Conservation (phyloP, 2,329 filamentous ascomycete species). For the Bertia moriformis region DNA sequence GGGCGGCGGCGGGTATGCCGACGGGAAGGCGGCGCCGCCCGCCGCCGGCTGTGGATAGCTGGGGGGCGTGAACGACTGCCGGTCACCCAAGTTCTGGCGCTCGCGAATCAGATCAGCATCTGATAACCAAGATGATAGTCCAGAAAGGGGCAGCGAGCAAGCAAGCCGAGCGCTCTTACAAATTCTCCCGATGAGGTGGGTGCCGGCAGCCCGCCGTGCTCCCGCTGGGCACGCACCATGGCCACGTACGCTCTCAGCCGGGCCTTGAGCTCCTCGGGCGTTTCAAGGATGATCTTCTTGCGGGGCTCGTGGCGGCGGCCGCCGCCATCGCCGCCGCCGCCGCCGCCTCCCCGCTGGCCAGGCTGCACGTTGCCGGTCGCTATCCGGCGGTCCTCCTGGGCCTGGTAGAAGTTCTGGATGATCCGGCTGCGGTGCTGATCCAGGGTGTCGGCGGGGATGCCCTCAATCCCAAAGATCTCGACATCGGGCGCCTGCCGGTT, state of each 20-base stretch:
- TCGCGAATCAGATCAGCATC: too few relatives aligned
- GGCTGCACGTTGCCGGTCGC: constrained; percentile 72
- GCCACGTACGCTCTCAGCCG: constrained; percentile 66
- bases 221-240: too few relatives aligned
- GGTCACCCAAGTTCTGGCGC: constrained; percentile 2
- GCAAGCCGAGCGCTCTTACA: too few relatives aligned
- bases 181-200: constrained; percentile 14
- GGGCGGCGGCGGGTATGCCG: constrained; percentile 11
- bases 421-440: constrained; percentile 77
- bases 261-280: constrained; percentile 63
- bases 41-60: constrained; percentile 5
- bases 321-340: constrained; percentile 20
- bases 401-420: constrained; percentile 70
- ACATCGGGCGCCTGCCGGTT: constrained; percentile 75
- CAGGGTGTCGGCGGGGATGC: constrained; percentile 74
- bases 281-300: constrained; percentile 62
- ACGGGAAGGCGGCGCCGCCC: too few relatives aligned
- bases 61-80: constrained; percentile 4
- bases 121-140: too few relatives aligned
- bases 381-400: constrained; percentile 67
- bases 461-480: constrained; percentile 98
- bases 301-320: constrained; percentile 55
- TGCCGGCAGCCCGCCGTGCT: constrained; percentile 27
- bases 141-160: too few relatives aligned
- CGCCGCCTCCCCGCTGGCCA: constrained; percentile 25